Evolutionary conservation across 2,329 filamentous ascomycete species (phyloP), one percentile per base, ranked within the genome.

Genomic region (Xylaria sp.): DNA sequence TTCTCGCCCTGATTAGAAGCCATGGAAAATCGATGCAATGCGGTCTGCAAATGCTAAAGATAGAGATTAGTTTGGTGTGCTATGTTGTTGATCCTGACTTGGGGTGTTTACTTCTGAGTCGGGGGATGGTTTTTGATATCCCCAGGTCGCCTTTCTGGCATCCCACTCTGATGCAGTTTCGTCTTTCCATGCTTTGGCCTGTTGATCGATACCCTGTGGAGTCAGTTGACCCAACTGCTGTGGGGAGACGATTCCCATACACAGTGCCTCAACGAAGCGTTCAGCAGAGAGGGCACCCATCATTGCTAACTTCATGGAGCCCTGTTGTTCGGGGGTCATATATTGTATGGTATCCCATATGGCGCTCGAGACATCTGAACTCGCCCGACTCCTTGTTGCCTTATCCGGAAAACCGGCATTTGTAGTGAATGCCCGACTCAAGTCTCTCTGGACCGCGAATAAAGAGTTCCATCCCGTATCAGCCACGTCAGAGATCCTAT

Each of bases 231-330:
- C 69, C 1, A 78, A 64, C n/a, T 72, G 13, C 13, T 54, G 31
- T 23, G 72, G 66, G 51, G 69, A 48, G 39, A 76, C 62, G 12
- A 73, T 43, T 15, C 60, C 67, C 31, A 67, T 60, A 33, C 71
- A 70, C 15, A 77, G 41, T 23, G 71, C 75, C 41, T 76, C 70
- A 31, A 76, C 61, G 56, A 78, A 77, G 8, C 75, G 72, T 39
- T 61, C 25, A 36, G 56, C 58, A 31, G 46, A 49, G 23, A 70
- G 71, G 31, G 73, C 72, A 33, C 56, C 54, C 39, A 75, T 73
- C 18, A 77, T 51, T n/a, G 74, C 73, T 65, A 61, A 67, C 64
- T 63, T 68, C 4, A 71, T 49, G 9, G 51, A 28, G 31, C 23
- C 60, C 61, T 66, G 60, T 52, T 59, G 31, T 46, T 73, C 61